Evolutionary conservation across 1,284 basidiomycete species (phyloP).

Genomic region (Microbotryum violaceum): DNA sequence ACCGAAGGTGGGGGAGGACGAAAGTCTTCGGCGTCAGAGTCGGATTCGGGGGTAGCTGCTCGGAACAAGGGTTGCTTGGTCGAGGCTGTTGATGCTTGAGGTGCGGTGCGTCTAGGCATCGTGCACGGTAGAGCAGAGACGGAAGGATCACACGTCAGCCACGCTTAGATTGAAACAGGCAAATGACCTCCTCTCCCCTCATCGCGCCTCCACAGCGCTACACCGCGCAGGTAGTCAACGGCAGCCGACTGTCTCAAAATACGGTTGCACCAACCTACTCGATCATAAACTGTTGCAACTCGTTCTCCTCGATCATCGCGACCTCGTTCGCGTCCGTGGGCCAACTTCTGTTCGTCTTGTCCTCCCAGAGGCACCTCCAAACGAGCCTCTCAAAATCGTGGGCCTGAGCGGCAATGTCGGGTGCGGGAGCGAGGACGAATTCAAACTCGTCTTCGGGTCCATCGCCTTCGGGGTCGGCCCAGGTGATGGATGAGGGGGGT

Average conservation of each 20-base stretch:
- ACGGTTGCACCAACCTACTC: constrained; percentile 19
- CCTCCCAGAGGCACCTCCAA: constrained; percentile 39
- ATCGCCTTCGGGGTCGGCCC: constrained; percentile 64
- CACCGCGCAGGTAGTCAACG: background rate
- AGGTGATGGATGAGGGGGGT: constrained; percentile 63
- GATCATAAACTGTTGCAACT: constrained; percentile 27
- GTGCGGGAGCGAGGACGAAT: constrained; percentile 23
- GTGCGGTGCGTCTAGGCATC: constrained; percentile 14
- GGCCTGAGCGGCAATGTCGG: constrained; percentile 30
- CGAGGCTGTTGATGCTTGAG: background rate
- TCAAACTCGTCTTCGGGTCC: constrained; percentile 53
- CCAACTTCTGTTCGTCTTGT: constrained; percentile 27
- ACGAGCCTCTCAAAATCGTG: constrained; percentile 40
- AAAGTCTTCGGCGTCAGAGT: background rate
- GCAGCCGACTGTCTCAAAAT: background rate
- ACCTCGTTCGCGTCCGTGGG: constrained; percentile 19
- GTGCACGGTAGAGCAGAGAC: too few species aligned
- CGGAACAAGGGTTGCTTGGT: background rate
- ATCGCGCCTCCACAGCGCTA: background rate
- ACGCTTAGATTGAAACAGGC: background rate
- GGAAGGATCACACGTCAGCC: too few species aligned
- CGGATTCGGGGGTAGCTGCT: background rate
- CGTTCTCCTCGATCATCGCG: constrained; percentile 7
- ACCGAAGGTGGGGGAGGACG: constrained; percentile 4
- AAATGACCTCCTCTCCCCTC: background rate